A percentile compares a stretch with the other conserved stretches of the same genome.
phyloP scores from a whole-genome alignment of 768 basidiomycete species.

The Mycena latifolia region DNA sequence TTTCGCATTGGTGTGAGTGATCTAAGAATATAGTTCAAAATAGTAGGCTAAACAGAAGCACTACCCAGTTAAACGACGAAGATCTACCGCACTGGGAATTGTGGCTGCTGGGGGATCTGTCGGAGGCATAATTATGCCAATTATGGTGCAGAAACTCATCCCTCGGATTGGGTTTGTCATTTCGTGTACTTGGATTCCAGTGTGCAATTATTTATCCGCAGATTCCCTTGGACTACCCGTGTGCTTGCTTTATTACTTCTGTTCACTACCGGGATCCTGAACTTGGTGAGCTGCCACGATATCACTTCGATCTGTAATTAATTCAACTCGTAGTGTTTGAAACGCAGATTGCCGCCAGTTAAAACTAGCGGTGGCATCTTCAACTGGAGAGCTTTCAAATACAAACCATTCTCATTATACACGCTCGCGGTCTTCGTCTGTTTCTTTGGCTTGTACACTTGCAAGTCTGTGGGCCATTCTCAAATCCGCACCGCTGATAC shows the following conservation, averaged over 20 bases:
- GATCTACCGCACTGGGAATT: slow-evolving; percentile 61
- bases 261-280: slow-evolving; percentile 62
- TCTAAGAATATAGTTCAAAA: background rate
- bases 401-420: slow-evolving; percentile 66
- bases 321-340: slow-evolving; percentile 47
- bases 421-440: slow-evolving; percentile 65
- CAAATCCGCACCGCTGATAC: background rate
- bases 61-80: slow-evolving; percentile 21
- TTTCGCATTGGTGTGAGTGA: slow-evolving; percentile 80
- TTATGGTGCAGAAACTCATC: slow-evolving; percentile 68
- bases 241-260: slow-evolving; percentile 75
- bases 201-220: slow-evolving; percentile 37
- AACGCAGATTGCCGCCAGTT: slow-evolving; percentile 67
- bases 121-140: slow-evolving; percentile 79
- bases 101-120: slow-evolving; percentile 75
- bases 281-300: slow-evolving; percentile 51
- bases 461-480: slow-evolving; percentile 44
- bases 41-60: background rate
- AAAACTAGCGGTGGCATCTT: slow-evolving; percentile 69
- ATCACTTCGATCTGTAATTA: background rate
- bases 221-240: slow-evolving; percentile 86
- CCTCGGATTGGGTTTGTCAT: slow-evolving; percentile 55
- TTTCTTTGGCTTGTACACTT: slow-evolving; percentile 80
- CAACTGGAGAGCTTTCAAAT: slow-evolving; percentile 65
- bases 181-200: background rate